These are phyloP conservation scores for Pichia sp. DNA, from an alignment of 1,139 yeast genomes.

Conservation along the genomic window DNA sequence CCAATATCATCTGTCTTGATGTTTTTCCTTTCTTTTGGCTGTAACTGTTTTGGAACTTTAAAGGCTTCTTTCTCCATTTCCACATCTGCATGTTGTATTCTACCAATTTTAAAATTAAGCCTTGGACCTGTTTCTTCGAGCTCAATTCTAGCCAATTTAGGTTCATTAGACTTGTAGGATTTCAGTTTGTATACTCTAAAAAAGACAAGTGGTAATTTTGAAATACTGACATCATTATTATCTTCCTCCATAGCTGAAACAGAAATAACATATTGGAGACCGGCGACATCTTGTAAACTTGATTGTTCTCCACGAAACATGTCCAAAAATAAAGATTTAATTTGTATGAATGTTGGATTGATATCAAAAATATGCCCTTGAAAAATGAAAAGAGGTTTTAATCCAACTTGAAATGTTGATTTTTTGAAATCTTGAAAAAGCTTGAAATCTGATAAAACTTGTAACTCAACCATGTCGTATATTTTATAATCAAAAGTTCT, in stretches of 20 bases:
- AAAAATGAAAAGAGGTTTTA: conserved; percentile 91
- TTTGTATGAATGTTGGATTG: conserved; percentile 78
- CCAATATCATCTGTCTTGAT: conserved; percentile 84
- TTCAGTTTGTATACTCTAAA: conserved; percentile 88
- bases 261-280: conserved; percentile 84
- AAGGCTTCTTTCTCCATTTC: conserved; percentile 88
- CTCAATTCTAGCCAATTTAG: conserved; percentile 89
- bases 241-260: conserved; percentile 68
- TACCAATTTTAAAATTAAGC: conserved; percentile 84
- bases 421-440: conserved; percentile 75
- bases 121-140: conserved; percentile 95
- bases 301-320: conserved; percentile 85
- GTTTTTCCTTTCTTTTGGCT: conserved; percentile 81
- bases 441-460: conserved; percentile 62
- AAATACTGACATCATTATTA: conserved; percentile 48
- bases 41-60: conserved; percentile 74
- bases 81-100: conserved; percentile 76
- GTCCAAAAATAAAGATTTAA: conserved; percentile 84
- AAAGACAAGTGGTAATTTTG: conserved; percentile 65
- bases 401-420: conserved; percentile 75
- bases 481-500: conserved; percentile 86
- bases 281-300: conserved; percentile 86
- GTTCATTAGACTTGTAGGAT: conserved; percentile 68
- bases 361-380: conserved; percentile 89
- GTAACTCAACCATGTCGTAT: conserved; percentile 90